These are phyloP conservation scores for Pseudogymnoascus destructans DNA, from an alignment of 2,329 filamentous ascomycete genomes.

Conservation along the genomic window DNA sequence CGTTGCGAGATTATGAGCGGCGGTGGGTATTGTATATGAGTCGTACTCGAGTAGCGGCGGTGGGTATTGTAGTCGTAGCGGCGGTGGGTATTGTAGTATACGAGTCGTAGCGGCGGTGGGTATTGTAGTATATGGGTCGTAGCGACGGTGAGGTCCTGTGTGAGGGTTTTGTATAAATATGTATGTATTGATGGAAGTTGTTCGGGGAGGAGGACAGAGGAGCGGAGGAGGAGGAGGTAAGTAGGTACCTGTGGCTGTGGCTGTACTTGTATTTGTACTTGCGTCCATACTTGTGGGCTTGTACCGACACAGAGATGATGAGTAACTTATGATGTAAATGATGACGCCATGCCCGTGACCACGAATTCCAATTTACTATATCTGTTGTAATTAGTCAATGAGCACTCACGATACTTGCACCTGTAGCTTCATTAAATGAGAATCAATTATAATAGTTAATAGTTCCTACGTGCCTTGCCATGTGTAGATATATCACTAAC, in stretches of 20 bases:
- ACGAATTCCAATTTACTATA: neutral
- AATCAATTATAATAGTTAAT: too few relatives aligned
- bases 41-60: too few relatives aligned
- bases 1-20: neutral
- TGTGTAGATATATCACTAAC: too few relatives aligned
- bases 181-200: neutral
- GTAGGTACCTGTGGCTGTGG: neutral
- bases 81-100: too few relatives aligned
- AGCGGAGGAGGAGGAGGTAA: neutral
- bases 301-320: neutral
- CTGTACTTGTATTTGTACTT: neutral
- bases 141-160: neutral
- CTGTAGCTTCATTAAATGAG: too few relatives aligned
- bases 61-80: too few relatives aligned
- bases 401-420: too few relatives aligned
- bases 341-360: neutral
- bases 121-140: neutral
- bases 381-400: too few relatives aligned
- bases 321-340: neutral
- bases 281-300: neutral
- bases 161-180: neutral
- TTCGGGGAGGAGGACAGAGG: neutral
- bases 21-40: too few relatives aligned
- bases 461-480: too few relatives aligned
- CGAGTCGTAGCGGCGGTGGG: too few relatives aligned